Evolutionary conservation across 768 basidiomycete genomes (phyloP), one percentile per base, ranked within the genome.

Genomic region (Amanita exitialis): DNA sequence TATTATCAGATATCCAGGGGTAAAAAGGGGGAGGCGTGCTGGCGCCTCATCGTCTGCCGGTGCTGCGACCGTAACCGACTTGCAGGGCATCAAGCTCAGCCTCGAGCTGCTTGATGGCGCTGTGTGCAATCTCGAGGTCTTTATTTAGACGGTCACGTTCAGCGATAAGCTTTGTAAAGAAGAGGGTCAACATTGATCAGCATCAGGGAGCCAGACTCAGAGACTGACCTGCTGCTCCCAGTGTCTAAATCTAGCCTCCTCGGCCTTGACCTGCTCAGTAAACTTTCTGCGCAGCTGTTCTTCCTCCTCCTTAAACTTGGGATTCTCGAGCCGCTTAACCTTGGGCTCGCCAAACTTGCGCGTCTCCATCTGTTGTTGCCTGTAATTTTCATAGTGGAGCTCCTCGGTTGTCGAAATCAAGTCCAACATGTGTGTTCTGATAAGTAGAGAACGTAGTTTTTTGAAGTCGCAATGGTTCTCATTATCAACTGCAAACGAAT

Each of bases 221-320:
- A 52, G 34, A 76, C 87, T 61, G 65, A 94, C 91, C 69, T 96
- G 92, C 71, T 95, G 91, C 66, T 98, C 96, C 96, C 96, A 99
- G 59, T 97, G 93, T 66, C 96, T 83, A 79, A 99, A 99, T 54
- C 96, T 78, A 10, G 89, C 79, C 65, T 99, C 96, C 74, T 99
- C 96, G 52, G 90, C 77, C 76, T 99, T 99, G 78, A 99, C 96
- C 73, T 99, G 96, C 69, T 99, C 96, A 27, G 96, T 99, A 71
- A 99, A 99, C 55, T 93, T 82, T 77, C 94, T 97, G 63, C 95
- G 78, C 55, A 98, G 80, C 53, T 83, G 77, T 69, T 99, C 96
- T 67, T 99, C 95, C 72, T 99, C 96, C 67, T 98, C 96, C 75
- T 94, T 94, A 83, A 95, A 99, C 70, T 98, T 98, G 60, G 96